Evolutionary conservation across 306 rosid species (phyloP), one percentile per base, ranked within the genome.

Genomic region (Lathyrus tuberosus): DNA sequence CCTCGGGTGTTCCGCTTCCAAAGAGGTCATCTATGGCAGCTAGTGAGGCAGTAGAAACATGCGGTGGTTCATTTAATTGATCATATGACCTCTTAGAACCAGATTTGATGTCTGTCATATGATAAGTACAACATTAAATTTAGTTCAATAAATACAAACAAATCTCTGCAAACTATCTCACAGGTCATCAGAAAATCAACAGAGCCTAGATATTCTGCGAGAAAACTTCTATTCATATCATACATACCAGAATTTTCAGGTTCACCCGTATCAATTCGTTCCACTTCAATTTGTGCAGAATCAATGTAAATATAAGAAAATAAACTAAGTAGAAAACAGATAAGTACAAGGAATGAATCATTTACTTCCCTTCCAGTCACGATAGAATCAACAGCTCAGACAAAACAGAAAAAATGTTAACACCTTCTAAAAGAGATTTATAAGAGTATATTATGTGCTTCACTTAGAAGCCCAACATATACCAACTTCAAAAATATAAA

Each of bases 281-380:
- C 98, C 84, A 93, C 94, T 82, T 93, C 96, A 78, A 93, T 87
- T 96, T 93, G 26, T 20, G 44, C 51, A 70, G 47, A 79, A 65
- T 40, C 75, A 46, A 66, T 12, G 86, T 30, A 77, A 48, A 60
- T 31, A 71, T 44, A 26, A 62, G 65, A 41, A 15, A 63, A 42
- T 28, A 33, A 15, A 20, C 10, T 56, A 43, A 26, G 30, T 26
- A 26, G 30, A 26, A n/a, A 62, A 35, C 24, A 70, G 72, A 59
- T 15, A 65, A 30, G 63, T n/a, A 57, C 20, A 69, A 60, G 37
- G 37, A 28, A 30, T 18, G 41, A 60, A 52, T 51, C 60, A 69
- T 56, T 60, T 73, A 14, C 59, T 57, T 41, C 26, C 73, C 54
- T 66, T n/a, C 61, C 20, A 42, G 10, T 62, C 61, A 38, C 54